Conservation (phyloP, 352 stramenopile genomes). For the Thraustotheca clavata region DNA sequence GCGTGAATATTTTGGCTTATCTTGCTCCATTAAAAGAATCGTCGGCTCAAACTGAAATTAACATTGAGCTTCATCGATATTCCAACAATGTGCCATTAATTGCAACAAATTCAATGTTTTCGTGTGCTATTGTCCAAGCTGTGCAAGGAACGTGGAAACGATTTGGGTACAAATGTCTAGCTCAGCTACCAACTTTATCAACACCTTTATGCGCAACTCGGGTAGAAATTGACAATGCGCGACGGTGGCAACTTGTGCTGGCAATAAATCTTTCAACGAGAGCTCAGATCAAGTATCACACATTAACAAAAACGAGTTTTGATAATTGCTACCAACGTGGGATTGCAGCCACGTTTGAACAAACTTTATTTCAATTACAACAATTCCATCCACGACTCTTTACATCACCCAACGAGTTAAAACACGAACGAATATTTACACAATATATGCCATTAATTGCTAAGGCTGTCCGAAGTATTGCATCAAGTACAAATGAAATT, state of each 20-base stretch:
- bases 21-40: slow-evolving; percentile 40
- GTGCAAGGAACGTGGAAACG: slow-evolving; percentile 24
- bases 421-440: not conserved
- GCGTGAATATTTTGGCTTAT: slow-evolving; percentile 27
- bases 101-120: slow-evolving; percentile 44
- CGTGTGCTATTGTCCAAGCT: slow-evolving; percentile 43
- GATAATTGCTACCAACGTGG: not conserved
- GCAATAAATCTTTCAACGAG: not conserved
- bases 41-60: slow-evolving; percentile 27
- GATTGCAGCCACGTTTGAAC: not conserved
- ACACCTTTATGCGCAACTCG: not conserved
- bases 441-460: not conserved
- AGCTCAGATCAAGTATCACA: not conserved
- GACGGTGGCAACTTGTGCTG: not conserved
- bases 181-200: not conserved
- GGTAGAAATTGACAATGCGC: not conserved
- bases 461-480: not conserved
- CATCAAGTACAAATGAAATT: not conserved
- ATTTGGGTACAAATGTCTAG: slow-evolving; percentile 14
- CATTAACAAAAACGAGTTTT: not conserved
- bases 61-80: slow-evolving; percentile 60
- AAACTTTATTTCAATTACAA: not conserved
- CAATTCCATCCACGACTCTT: not conserved
- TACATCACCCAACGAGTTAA: not conserved
- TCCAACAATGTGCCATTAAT: slow-evolving; percentile 66